Base-by-base conservation (phyloP, 768 basidiomycete species). In the Tremella mesenterica region DNA sequence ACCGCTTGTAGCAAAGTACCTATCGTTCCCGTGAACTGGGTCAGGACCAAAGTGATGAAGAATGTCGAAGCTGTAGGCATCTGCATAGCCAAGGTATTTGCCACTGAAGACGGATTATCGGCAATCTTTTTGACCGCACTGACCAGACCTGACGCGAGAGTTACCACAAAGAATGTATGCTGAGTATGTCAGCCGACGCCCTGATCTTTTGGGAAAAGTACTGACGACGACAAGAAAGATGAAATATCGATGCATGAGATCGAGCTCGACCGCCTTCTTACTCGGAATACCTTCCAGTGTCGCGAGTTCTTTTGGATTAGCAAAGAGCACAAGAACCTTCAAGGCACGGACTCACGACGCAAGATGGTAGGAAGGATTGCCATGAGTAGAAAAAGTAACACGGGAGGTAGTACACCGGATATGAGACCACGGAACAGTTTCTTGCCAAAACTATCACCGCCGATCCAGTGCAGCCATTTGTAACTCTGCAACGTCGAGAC, bases 161-260 rank as follows among this genome's bases (percentile, higher is more conserved):
- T 87, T 29, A 95, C 83, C 63, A 95, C 81, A 39, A 97, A 76
- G 81, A 97, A 99, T 2, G 88, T 88, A 74, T 97, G 86, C 86
- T 95, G 74, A 20, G 31, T n/a, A 41, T 44, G 28, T 59, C 49
- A 57, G 31, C 16, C 14, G 34, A 31, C 44, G n/a, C 26, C 36
- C 13, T 28, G 4, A 16, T 0, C 16, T 41, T 25, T 21, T 2
- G 23, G 5, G 14, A 28, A 54, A 16, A 6, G 26, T n/a, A 81
- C 88, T 59, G 74, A 92, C 88, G 49, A 95, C 75, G 45, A 92
- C 86, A 76, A 86, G 85, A 79, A 95, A 95, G 58, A 88, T 76
- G 76, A 93, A 93, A 75, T 79, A 97, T 20, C 95, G 78, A 1
- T 82, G 83, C 92, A 96, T 95, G 66, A 99, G 74, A 48, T 85